Conservation (phyloP, 805 yeast genomes). For the Metschnikowia amazonensis region DNA sequence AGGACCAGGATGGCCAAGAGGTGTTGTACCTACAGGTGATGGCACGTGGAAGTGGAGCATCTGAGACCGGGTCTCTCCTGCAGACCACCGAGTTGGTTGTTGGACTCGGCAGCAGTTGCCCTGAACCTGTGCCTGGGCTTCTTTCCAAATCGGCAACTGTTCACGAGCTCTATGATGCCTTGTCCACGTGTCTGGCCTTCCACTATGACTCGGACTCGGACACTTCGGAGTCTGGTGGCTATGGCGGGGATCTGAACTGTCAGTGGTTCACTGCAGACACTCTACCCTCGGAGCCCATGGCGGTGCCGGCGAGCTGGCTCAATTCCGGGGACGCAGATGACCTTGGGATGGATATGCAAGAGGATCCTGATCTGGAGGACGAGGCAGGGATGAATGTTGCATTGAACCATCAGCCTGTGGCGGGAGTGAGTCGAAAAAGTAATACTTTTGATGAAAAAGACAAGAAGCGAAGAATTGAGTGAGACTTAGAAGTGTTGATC, state of each 20-base stretch:
- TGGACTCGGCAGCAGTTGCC: not conserved
- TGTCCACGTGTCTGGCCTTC: slow-evolving; percentile 37
- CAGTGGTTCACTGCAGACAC: slow-evolving; percentile 16
- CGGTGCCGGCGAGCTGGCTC: slow-evolving; percentile 27
- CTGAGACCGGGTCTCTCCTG: not conserved
- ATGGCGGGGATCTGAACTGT: slow-evolving; percentile 2
- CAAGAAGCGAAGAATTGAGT: slow-evolving; percentile 5
- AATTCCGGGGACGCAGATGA: slow-evolving; percentile 39
- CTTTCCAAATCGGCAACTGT: slow-evolving; percentile 8
- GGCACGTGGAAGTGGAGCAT: not conserved
- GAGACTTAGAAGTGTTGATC: not conserved
- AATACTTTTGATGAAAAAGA: slow-evolving; percentile 19
- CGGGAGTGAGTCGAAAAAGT: slow-evolving; percentile 31
- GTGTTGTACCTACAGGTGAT: slow-evolving; percentile 32
- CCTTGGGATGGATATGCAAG: slow-evolving; percentile 25
- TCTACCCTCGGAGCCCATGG: slow-evolving; percentile 13
- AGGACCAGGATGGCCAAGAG: slow-evolving; percentile 13
- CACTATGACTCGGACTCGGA: slow-evolving; percentile 28
- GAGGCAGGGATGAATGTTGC: slow-evolving; percentile 42
- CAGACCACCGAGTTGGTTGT: slow-evolving; percentile 21
- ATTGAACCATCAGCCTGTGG: slow-evolving; percentile 34
- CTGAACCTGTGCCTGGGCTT: slow-evolving; percentile 6
- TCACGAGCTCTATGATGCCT: slow-evolving; percentile 27
- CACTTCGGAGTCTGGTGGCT: slow-evolving; percentile 18
- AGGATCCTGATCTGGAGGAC: slow-evolving; percentile 19